Evolutionary conservation across 1,284 basidiomycete species (phyloP), one percentile per base, ranked within the genome.

Genomic region (Puccinia brachypodii): DNA sequence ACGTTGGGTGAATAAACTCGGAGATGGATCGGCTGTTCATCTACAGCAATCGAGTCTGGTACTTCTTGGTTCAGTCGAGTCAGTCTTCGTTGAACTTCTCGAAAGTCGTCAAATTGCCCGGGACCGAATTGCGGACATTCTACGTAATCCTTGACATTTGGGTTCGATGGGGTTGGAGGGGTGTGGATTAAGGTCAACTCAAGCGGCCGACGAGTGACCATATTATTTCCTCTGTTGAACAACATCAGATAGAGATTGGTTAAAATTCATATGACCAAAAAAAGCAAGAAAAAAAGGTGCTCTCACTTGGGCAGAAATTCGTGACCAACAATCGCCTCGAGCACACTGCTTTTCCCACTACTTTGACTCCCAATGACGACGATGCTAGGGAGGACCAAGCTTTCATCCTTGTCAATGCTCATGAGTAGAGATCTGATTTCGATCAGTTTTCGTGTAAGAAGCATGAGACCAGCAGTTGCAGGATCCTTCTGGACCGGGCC

Each of bases 361-460:
- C 95, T 97, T 88, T 99, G 96, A 85, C 94, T 96, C 16, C 96
- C 96, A 83, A 99, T 94, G 73, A 99, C 97, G 50, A 99, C 96
- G 83, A 99, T 98, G 83, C 94, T 96, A 0, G 96, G 96, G 16
- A 99, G 88, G 84, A 95, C 96, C 85, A 99, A 89, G 22, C 92
- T 91, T 84, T 96, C 95, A 84, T 93, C 95, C 87, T 98, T 95
- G 87, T 98, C 97, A 81, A 98, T 96, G 84, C 93, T 93, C 58
- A 98, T 89, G 60, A 99, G 89, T 89, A 99, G 96, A 83, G 90
- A 93, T 82, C 97, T 89, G 84, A 99, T 97, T 87, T 97, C 95
- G 85, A 99, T 99, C 79, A 99, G 91, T 87, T 97, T 98, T 86
- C 91, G 90, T 0, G 97, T 99, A 77, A 99, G 89, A 84, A 96